Evolutionary conservation across 1,139 yeast species (phyloP).

Genomic region (Saccharomyces hybrid): DNA sequence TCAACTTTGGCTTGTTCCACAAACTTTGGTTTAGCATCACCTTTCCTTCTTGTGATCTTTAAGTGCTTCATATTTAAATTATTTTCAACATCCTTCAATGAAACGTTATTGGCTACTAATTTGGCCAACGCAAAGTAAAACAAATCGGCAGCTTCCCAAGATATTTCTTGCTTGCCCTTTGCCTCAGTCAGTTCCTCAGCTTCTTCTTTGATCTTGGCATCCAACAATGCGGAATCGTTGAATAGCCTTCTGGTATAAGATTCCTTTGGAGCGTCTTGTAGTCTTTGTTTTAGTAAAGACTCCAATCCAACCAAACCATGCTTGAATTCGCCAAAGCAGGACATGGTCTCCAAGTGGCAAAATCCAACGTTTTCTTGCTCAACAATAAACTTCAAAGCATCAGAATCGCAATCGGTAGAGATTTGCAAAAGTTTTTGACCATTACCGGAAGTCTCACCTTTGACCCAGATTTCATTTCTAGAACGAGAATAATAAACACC

Average conservation of each 20-base stretch:
- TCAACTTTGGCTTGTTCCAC: slow-evolving; percentile 26
- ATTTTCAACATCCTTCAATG: slow-evolving; percentile 70
- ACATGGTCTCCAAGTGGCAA: slow-evolving; percentile 72
- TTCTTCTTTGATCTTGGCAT: slow-evolving; percentile 89
- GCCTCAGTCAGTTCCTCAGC: slow-evolving; percentile 95
- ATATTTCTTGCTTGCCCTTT: slow-evolving; percentile 54
- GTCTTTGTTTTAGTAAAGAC: slow-evolving; percentile 45
- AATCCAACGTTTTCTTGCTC: slow-evolving; percentile 67
- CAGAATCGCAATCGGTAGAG: slow-evolving; percentile 85
- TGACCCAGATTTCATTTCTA: slow-evolving; percentile 85
- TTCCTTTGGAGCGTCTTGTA: slow-evolving; percentile 69
- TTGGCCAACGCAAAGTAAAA: slow-evolving; percentile 85
- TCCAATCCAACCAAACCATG: slow-evolving; percentile 58
- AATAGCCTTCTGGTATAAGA: slow-evolving; percentile 88
- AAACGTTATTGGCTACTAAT: slow-evolving; percentile 74
- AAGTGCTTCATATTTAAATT: slow-evolving; percentile 76
- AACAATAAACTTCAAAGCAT: slow-evolving; percentile 78
- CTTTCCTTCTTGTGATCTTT: slow-evolving; percentile 87
- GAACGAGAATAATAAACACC: slow-evolving; percentile 94
- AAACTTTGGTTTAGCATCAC: slow-evolving; percentile 87
- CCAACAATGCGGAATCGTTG: slow-evolving; percentile 61
- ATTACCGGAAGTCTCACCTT: slow-evolving; percentile 93
- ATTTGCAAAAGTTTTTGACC: slow-evolving; percentile 66
- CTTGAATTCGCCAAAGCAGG: slow-evolving; percentile 69
- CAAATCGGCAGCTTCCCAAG: slow-evolving; percentile 97